Evolutionary conservation across 345 rosid species (phyloP), one percentile per base, ranked within the genome.

Genomic region (Lepidium africanum): DNA sequence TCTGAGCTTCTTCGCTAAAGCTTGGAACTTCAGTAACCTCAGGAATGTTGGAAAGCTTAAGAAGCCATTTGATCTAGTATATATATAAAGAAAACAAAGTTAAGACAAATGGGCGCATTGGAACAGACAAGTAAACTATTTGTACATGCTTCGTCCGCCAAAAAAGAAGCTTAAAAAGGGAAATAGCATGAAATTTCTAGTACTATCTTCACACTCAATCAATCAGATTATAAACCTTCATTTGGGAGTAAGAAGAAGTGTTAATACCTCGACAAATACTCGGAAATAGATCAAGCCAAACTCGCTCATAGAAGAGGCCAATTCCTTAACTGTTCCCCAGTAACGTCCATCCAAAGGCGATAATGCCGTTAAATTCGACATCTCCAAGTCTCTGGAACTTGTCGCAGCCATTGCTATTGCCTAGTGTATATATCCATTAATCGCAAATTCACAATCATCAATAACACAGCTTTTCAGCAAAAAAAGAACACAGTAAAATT

Each of bases 261-360:
- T 9, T 2, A 10, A 21, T 59, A 94, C 99, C 96, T 94, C 99
- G 33, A 94, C 96, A 1, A 91, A 79, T 43, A 87, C 90, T 5
- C 97, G 78, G 67, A 77, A 91, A 76, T 81, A 89, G 36, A 94
- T 89, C 42, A 91, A 75, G 1, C 96, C 96, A 66, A 78, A 94
- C 78, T 91, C 96, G 61, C 99, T 94, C 93, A 91, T 63, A 40
- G 78, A 84, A 63, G 93, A 86, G 46, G 99, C 87, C 78, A 91
- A 83, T 36, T 85, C 91, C 83, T 91, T 87, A 48, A 87, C 97
- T 79, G 81, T 79, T 1, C 84, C 79, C 96, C 99, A 86, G 47
- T 94, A 94, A 53, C 97, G 95, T 33, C 99, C 99, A 62, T 91
- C 97, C 82, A 94, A 66, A 42, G 97, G 96, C 0, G 97, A 91